Conservation (phyloP, 768 basidiomycete species). For the Lentinula boryana region DNA sequence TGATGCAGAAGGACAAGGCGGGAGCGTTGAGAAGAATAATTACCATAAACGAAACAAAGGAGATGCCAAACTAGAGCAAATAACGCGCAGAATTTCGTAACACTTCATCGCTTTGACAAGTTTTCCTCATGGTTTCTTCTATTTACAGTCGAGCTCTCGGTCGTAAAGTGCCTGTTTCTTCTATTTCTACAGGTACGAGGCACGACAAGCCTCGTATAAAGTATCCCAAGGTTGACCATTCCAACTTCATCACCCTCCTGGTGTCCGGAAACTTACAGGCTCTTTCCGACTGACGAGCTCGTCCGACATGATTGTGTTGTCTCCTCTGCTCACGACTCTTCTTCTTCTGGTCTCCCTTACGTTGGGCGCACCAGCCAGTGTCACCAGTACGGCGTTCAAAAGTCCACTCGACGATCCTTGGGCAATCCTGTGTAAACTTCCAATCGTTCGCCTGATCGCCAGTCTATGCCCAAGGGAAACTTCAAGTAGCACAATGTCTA, state of each 20-base stretch:
- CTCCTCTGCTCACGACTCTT: background rate
- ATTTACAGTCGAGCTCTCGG: background rate
- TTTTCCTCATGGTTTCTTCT: background rate
- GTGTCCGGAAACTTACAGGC: background rate
- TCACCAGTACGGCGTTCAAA: background rate
- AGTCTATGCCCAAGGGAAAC: background rate
- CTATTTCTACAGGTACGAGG: constrained; percentile 1
- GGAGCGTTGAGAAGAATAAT: background rate
- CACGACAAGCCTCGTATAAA: background rate
- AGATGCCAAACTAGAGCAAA: background rate
- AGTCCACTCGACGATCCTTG: background rate
- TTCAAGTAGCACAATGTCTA: constrained; percentile 5
- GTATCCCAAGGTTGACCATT: background rate
- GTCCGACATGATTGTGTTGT: constrained; percentile 1
- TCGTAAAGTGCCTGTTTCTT: background rate
- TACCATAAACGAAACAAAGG: constrained; percentile 1
- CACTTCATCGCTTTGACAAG: background rate
- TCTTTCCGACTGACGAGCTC: background rate
- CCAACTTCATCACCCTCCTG: background rate
- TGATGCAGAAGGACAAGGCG: too few relatives aligned
- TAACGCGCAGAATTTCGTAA: background rate
- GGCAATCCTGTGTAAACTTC: background rate
- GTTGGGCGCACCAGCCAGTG: background rate
- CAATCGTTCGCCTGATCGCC: background rate
- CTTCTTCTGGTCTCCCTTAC: background rate